Base-by-base conservation (phyloP, 169 alveolate species). In the Eimeria mitis region DNA sequence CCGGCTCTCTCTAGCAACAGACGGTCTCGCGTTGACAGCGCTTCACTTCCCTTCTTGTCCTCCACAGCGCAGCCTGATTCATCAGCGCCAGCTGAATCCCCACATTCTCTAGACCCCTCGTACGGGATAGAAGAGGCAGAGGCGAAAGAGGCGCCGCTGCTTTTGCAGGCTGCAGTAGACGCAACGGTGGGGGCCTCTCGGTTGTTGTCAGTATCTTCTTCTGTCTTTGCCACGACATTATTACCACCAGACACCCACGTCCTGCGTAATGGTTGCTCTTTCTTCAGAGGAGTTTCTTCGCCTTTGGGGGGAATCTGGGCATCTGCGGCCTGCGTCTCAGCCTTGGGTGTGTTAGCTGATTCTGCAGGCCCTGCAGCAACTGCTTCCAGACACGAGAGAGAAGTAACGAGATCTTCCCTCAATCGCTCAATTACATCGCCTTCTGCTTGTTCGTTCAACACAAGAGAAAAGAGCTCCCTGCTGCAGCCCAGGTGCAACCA, bases 401-500 rank as follows among this genome's bases (percentile, higher is more conserved):
- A 71, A 23, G 47, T 49, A 37, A 71, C 23, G 16, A 73, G 76
- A 40, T 73, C 88, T 21, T 89, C 95, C 44, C 81, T 56, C 63
- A 78, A 42, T 31, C 49, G 88, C 5, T 89, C 89, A 47, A 78
- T 11, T 23, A 40, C 61, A 25, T 70, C 28, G 13, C 31, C 65
- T 52, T 56, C 95, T 42, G 75, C 89, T 25, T 76, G 75, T 23
- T 68, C 75, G 28, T 71, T 52, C 63, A 89, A 40, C 23, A 78
- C 28, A 34, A 89, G 61, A 47, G 85, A 65, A 19, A 92, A 70
- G 23, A 79, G 73, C 70, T 92, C 89, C 40, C 96, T 56, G 89
- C 91, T 71, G 84, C 96, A 92, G 87, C 94, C 94, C 25, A 92
- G 63, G 70, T 95, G 97, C 89, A 90, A 89, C 97, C 97, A 95